A percentile compares a stretch with the other conserved stretches of the same genome.
Conservation (phyloP, 2,329 filamentous ascomycete species). For the Aspergillus sp. region DNA sequence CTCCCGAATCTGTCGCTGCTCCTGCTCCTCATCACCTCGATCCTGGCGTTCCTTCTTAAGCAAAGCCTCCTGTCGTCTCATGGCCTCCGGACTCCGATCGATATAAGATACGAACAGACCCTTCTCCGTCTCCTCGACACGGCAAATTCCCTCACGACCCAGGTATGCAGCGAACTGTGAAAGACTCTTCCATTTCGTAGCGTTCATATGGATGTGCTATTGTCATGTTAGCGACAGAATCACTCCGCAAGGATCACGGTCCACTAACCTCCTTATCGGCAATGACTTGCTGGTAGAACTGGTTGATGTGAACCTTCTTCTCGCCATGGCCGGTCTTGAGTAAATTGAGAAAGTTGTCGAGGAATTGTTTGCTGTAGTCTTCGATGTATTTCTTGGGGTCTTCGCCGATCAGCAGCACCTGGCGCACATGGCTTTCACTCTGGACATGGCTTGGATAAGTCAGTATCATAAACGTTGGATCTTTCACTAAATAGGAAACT, state of each 20-base stretch:
- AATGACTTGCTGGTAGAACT: conserved; percentile 95
- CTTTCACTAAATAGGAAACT: neutral
- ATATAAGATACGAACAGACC: conserved; percentile 84
- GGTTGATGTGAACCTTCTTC: conserved; percentile 84
- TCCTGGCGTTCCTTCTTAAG: conserved; percentile 82
- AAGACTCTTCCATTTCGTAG: conserved; percentile 82
- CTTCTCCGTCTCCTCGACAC: conserved; percentile 87
- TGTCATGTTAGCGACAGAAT: neutral
- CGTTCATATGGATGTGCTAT: conserved; percentile 84
- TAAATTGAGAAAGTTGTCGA: conserved; percentile 73
- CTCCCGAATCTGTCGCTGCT: conserved; percentile 77
- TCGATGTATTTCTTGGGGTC: conserved; percentile 82
- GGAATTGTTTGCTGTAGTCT: conserved; percentile 79
- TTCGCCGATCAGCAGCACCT: conserved; percentile 84
- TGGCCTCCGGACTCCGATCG: conserved; percentile 83
- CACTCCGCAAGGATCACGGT: too few species aligned
- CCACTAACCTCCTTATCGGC: conserved; percentile 65
- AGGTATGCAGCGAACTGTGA: conserved; percentile 89
- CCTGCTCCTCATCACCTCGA: conserved; percentile 85
- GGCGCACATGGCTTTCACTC: conserved; percentile 82
- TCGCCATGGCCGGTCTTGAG: conserved; percentile 84
- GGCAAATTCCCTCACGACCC: conserved; percentile 81
- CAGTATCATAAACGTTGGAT: neutral
- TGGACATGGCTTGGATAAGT: conserved; percentile 65
- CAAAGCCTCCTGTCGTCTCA: conserved; percentile 77